Base-by-base conservation (phyloP, 139 green algal species). In the Chlamydomonas urium region DNA sequence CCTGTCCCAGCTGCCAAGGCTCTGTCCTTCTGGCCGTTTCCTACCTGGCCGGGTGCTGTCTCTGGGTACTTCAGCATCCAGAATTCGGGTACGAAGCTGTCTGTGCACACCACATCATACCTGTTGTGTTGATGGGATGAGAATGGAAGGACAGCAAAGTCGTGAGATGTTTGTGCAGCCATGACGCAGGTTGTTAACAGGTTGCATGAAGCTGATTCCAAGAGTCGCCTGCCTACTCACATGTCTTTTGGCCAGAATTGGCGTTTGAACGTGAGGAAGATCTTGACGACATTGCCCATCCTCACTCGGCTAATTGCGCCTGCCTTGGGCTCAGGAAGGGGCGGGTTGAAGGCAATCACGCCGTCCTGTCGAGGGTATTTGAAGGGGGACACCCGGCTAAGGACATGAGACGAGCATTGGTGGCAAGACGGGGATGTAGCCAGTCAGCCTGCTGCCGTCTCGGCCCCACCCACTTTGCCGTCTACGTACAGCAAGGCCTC, bases 61-160 rank as follows among this genome's bases (percentile, higher is more conserved):
- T 32, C 53, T 0, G 83, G 68, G 69, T 88, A 82, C 2, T 56
- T 42, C 2, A 85, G 88, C 66, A 92, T 88, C 91, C 91, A 96
- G 47, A 94, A 85, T 77, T 96, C 91, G 2, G 89, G 91, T 5
- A 93, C 78, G 57, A 93, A 93, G 36, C 56, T 72, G 59, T 86
- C 82, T 0, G 84, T 79, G 78, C 90, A 96, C 10, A 73, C 21
- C 24, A 73, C 35, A 26, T 73, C 66, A 45, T 60, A 73, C 60
- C 60, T 67, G 33, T 31, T 21, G 42, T 53, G 42, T 10, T 53
- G 14, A 53, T 53, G 42, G 42, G 42, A 53, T 10, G 42, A 53
- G 42, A 17, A 17, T 10, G 42, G 42, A 53, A 17, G 42, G 42
- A 53, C 14, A 53, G 42, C 14, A 17, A 17, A 53, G 42, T 53